Evolutionary conservation across 768 basidiomycete genomes (phyloP), one percentile per base, ranked within the genome.

Genomic region (Termitomyces sp.): DNA sequence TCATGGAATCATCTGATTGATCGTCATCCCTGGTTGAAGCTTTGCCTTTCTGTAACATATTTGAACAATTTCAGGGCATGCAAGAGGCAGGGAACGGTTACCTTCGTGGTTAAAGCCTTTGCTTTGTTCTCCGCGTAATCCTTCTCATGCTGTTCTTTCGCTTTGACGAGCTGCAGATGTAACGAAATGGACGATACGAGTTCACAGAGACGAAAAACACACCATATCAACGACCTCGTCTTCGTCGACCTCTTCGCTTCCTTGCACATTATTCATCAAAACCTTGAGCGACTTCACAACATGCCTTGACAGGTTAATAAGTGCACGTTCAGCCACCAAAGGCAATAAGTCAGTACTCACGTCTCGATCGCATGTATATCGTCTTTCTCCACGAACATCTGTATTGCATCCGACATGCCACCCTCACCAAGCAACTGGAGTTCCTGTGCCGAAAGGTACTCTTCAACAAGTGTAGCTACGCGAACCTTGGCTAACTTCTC

Each of bases 371-470:
- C 93, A 75, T 94, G 90, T 30, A 84, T 86, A 70, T 97, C 94
- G 66, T 98, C 96, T 78, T 99, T 99, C 71, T 98, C 95, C 58
- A 99, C 95, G 72, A 91, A 98, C 71, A 87, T 80, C 75, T 92
- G 87, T 53, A 99, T 94, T 6, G 97, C 97, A 68, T 94, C 91
- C 41, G 87, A 88, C 89, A 99, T 91, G 26, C 89, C 94, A 43
- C 79, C 78, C 73, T 97, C 94, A 1, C 90, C 92, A 18, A 98
- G 74, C 52, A 98, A 73, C 74, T 97, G 94, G 66, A 98, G 73
- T 69, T 95, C 92, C 74, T 98, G 97, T 51, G 92, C 94, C 7
- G 86, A 79, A 48, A 99, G 73, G 70, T 96, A 98, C 72, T 98
- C 92, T 68, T 86, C 82, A 46, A 99, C 97, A 22, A 99, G 81